Evolutionary conservation across 148 eudicot species (phyloP).

Genomic region (Cornus suecica): DNA sequence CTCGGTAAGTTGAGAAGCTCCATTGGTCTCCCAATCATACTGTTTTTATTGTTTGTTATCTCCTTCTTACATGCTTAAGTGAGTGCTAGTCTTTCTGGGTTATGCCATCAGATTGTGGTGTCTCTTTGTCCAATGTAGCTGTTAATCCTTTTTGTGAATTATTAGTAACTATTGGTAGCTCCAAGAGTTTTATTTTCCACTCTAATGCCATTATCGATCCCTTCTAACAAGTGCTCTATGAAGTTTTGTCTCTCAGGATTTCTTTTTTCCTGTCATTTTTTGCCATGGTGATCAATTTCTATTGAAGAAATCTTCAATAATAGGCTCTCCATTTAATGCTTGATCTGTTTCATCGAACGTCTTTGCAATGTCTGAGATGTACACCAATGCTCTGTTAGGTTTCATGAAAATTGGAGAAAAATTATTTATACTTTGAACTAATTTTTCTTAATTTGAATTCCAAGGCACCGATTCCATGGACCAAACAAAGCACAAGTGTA

Average conservation of each 20-base stretch:
- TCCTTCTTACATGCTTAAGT: neutral
- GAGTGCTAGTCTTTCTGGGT: neutral
- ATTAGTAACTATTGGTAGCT: neutral
- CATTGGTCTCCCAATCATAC: neutral
- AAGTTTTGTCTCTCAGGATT: too few relatives aligned
- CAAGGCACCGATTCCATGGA: too few relatives aligned
- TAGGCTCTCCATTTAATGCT: neutral
- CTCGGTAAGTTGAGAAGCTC: slow-evolving; percentile 52
- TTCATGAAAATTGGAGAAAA: too few relatives aligned
- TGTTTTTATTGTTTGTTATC: neutral
- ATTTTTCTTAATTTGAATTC: too few relatives aligned
- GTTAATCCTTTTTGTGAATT: slow-evolving; percentile 2
- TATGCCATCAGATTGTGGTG: neutral
- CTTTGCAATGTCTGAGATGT: too few relatives aligned
- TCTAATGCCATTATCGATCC: neutral
- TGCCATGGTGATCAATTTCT: too few relatives aligned
- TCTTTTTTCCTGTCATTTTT: too few relatives aligned
- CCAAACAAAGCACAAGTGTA: too few relatives aligned
- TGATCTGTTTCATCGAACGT: neutral
- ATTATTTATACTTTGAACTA: too few relatives aligned
- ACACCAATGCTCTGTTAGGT: too few relatives aligned
- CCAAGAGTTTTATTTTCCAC: neutral
- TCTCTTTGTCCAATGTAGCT: neutral
- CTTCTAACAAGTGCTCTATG: neutral
- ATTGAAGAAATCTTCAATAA: neutral